These are phyloP conservation scores for Thuidium tamariscinum DNA, from an alignment of 225 moss, liverwort and hornwort genomes.

Conservation along the genomic window DNA sequence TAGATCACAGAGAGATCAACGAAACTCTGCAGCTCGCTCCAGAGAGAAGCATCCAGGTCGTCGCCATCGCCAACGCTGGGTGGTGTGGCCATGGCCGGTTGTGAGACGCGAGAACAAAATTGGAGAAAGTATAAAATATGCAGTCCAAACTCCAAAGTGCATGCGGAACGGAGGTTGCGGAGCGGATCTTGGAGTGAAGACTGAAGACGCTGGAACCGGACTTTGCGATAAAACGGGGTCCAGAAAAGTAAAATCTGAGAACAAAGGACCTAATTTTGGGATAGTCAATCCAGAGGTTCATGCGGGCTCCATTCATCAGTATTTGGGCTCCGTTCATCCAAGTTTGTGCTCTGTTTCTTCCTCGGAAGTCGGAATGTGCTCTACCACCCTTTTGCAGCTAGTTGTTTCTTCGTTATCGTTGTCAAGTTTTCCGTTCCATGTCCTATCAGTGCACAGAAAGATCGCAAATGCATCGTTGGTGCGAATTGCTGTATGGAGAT, in stretches of 20 bases:
- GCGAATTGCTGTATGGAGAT: background rate
- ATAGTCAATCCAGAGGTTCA: too few species aligned
- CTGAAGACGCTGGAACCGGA: background rate
- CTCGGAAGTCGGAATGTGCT: too few species aligned
- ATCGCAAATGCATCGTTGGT: background rate
- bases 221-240: fast-evolving
- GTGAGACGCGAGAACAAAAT: too few species aligned
- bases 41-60: background rate
- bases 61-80: background rate
- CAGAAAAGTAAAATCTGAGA: background rate
- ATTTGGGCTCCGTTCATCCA: background rate
- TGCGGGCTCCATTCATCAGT: background rate
- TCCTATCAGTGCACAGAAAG: background rate
- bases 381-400: background rate
- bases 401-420: too few species aligned
- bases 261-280: background rate
- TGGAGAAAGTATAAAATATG: too few species aligned
- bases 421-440: background rate
- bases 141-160: too few species aligned
- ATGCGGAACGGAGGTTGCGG: too few species aligned
- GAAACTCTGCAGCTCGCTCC: too few species aligned
- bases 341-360: background rate
- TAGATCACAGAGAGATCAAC: too few species aligned
- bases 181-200: too few species aligned
- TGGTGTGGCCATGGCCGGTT: background rate